Base-by-base conservation (phyloP, 768 basidiomycete species). In the Collybia sordida region DNA sequence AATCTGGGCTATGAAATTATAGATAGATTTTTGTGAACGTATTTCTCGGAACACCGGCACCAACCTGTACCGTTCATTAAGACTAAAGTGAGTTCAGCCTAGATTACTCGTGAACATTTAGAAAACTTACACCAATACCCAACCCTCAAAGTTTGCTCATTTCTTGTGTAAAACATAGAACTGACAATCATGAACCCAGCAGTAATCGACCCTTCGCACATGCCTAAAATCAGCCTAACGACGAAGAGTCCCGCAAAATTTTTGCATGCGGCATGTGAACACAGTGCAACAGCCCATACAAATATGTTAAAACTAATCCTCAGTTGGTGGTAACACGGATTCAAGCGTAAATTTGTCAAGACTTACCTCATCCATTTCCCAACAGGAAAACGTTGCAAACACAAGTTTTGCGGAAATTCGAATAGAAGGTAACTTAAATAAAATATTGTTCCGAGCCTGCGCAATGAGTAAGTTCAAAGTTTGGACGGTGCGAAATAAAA, bases 281-380 rank as follows among this genome's bases (percentile, higher is more conserved):
- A 74, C 5, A 89, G 66, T 1, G 83, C 77, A 15, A 87, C 59
- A 0, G 72, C 79, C 88, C 88, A 90, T 4, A 83, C 59, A 38
- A 79, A 71, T 52, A 89, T 86, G 59, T 89, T 88, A 21, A 82
- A 43, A 52, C 85, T 88, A 28, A 15, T 17, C 6, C 31, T 31
- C 14, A 14, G 31, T 31, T 14, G 14, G 17, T 3, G 22, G 6
- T 11, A 24, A 24, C 17, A 42, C 35, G 14, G 14, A 14, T 25
- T 14, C 12, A 14, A n/a, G 44, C 19, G n/a, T n/a, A n/a, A 23
- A 14, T 19, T 6, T 23, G 42, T 24, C 5, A 19, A 23, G 11
- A 49, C 70, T 23, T 50, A 79, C 87, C 86, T 88, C 82, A 90
- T 86, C 87, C 87, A 90, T 75, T 79, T 86, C 8, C 83, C 87